A percentile compares a stretch with the other conserved stretches of the same genome.
Conservation (phyloP, 202 grass and related monocot species). For the Bolboschoenoplectus hybrid region DNA sequence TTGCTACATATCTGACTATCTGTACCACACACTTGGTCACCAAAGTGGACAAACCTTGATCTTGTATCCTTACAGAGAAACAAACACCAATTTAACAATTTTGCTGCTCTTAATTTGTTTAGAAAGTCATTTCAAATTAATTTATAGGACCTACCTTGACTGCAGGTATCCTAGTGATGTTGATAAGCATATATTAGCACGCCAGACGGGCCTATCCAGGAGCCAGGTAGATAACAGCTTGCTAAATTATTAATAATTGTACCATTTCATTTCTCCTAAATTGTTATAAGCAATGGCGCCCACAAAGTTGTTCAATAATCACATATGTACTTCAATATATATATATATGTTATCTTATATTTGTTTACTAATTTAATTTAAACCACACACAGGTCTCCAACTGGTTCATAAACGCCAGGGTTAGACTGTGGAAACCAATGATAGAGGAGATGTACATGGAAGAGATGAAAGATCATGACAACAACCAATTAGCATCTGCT, state of each 20-base stretch:
- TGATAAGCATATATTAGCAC: conserved; percentile 93
- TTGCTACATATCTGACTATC: neutral
- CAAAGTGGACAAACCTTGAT: conserved; percentile 1
- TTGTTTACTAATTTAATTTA: conserved; percentile 11
- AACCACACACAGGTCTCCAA: conserved; percentile 65
- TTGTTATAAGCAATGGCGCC: conserved; percentile 31
- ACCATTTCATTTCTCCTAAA: conserved; percentile 22
- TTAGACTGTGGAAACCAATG: conserved; percentile 97
- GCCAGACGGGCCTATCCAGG: conserved; percentile 87
- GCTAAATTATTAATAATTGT: conserved; percentile 21
- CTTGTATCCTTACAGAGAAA: conserved; percentile 28
- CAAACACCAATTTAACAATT: conserved; percentile 1
- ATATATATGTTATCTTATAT: conserved; percentile 31
- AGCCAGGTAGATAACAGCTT: conserved; percentile 64
- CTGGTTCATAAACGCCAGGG: conserved; percentile 98
- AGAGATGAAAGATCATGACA: conserved; percentile 68
- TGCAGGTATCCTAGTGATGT: conserved; percentile 96
- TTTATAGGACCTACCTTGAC: conserved; percentile 30
- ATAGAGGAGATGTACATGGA: conserved; percentile 98
- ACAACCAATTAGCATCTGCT: neutral
- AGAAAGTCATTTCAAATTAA: neutral
- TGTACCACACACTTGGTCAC: neutral
- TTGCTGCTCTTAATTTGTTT: conserved; percentile 23
- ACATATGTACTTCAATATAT: neutral
- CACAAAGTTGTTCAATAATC: conserved; percentile 29